Percentiles rank a stretch among this genome's conserved stretches.
Evolutionary conservation across 805 yeast genomes (phyloP).

Genomic region (Schizosaccharomyces lindneri): DNA sequence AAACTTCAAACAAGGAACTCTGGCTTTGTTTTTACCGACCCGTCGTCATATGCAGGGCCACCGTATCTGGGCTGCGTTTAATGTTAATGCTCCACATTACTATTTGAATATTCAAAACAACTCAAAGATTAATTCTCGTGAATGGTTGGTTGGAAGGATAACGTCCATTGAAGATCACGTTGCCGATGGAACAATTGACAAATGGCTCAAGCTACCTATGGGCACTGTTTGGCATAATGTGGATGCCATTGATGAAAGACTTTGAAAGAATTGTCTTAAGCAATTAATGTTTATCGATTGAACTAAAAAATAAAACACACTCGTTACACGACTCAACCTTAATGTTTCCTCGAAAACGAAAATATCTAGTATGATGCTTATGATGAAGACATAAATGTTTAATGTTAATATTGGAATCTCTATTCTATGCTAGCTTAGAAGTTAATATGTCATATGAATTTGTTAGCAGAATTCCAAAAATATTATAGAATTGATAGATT

Average conservation of each 20-base stretch:
- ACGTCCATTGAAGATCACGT: neutral
- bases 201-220: neutral
- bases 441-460: too few species aligned
- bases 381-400: too few species aligned
- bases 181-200: neutral
- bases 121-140: neutral
- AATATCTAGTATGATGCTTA: too few species aligned
- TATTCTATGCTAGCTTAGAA: too few species aligned
- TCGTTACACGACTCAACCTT: too few species aligned
- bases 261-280: neutral
- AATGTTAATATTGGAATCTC: too few species aligned
- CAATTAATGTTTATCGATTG: too few species aligned
- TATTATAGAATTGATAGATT: too few species aligned
- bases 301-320: too few species aligned
- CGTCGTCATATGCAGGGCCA: constrained; percentile 12
- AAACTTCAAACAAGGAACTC: constrained; percentile 45
- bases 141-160: neutral
- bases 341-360: too few species aligned
- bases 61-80: constrained; percentile 70
- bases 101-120: constrained; percentile 23
- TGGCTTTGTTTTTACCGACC: constrained; percentile 70
- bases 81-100: constrained; percentile 67
- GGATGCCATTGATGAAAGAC: neutral
- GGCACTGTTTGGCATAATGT: neutral
- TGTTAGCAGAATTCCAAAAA: too few species aligned